Conservation (phyloP, 345 rosid genomes). For the Linum lewisii region DNA sequence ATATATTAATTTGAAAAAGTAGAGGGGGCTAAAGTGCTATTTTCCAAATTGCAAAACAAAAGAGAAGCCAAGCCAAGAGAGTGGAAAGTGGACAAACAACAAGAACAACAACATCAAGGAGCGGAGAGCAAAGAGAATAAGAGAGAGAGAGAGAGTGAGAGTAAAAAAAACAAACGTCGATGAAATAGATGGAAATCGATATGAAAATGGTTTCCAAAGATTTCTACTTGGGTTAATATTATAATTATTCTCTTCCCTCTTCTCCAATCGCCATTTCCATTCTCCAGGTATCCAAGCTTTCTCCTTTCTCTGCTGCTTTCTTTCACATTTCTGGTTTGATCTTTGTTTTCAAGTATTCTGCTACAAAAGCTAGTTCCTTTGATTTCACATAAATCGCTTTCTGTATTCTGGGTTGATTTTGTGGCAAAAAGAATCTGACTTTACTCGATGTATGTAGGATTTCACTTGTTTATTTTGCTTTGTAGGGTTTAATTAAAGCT, state of each 20-base stretch:
- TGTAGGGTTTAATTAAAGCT: neutral
- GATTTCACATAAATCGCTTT: no score
- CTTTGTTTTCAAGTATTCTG: neutral
- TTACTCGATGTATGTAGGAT: neutral
- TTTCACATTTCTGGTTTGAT: neutral
- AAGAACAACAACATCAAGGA: no score
- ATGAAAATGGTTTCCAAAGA: neutral
- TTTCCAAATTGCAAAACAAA: no score
- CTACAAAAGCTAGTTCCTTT: no score
- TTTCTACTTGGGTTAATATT: neutral
- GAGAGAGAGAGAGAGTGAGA: neutral
- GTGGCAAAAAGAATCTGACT: no score
- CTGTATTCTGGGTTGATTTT: no score
- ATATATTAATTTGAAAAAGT: no score
- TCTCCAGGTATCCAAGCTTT: neutral
- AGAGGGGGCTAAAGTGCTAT: no score
- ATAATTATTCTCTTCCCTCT: no score
- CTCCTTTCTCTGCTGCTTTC: neutral
- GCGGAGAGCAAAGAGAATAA: no score
- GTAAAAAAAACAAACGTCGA: neutral
- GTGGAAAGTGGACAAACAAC: no score
- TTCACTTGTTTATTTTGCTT: neutral
- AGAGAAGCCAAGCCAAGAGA: no score
- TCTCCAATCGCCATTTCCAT: neutral
- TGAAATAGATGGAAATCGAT: neutral